Percentiles rank a stretch among this genome's conserved stretches.
These are phyloP conservation scores for Blastocystis sp. DNA, from an alignment of 352 stramenopile genomes.

Conservation along the genomic window DNA sequence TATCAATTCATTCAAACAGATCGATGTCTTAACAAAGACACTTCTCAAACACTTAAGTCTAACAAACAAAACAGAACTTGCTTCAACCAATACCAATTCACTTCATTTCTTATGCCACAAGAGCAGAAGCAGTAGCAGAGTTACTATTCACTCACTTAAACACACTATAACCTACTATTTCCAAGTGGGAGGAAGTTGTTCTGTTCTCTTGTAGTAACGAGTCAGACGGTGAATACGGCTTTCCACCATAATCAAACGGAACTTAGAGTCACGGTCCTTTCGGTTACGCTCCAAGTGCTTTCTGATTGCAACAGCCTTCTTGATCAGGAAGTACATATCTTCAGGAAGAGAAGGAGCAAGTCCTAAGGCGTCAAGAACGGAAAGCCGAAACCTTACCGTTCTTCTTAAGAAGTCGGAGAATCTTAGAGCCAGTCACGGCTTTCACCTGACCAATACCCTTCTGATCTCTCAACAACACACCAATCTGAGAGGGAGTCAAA, in stretches of 20 bases:
- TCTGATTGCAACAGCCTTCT: conserved; percentile 98
- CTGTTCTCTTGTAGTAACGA: conserved; percentile 96
- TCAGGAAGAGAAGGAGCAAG: conserved; percentile 93
- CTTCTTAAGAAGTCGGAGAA: conserved; percentile 98
- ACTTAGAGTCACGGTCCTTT: conserved; percentile 99
- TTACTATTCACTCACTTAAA: neutral
- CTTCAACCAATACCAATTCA: neutral
- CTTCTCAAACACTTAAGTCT: too few relatives aligned
- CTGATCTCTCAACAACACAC: conserved; percentile 98
- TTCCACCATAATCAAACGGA: conserved; percentile 99
- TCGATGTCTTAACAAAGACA: too few relatives aligned
- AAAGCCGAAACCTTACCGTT: conserved; percentile 75
- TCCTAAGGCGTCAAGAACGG: conserved; percentile 30
- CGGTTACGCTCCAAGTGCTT: conserved; percentile 99
- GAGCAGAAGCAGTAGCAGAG: conserved; percentile 89
- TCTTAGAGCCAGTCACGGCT: conserved; percentile 94
- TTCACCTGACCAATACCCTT: conserved; percentile 97
- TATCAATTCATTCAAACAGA: too few relatives aligned
- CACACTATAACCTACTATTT: conserved; percentile 83
- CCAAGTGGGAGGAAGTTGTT: conserved; percentile 96
- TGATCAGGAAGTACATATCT: conserved; percentile 99
- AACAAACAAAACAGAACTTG: too few relatives aligned
- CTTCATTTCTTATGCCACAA: conserved; percentile 88
- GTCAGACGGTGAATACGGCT: conserved; percentile 90
- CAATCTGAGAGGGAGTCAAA: conserved; percentile 91